These are phyloP conservation scores for Terfezia boudieri DNA, from an alignment of 495 filamentous ascomycete genomes.

Conservation along the genomic window DNA sequence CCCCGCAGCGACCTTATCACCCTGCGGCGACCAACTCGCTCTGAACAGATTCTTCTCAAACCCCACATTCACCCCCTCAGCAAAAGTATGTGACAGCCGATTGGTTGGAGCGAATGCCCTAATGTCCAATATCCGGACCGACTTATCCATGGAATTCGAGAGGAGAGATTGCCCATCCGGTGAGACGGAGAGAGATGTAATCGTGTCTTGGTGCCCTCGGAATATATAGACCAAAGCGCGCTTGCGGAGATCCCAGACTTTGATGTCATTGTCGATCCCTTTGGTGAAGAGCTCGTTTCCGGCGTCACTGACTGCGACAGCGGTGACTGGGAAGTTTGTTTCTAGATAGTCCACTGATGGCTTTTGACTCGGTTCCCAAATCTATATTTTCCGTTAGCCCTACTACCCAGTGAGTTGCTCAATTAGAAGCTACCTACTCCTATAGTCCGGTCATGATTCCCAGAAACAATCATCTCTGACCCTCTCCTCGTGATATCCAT, in stretches of 20 bases:
- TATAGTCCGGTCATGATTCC: constrained; percentile 78
- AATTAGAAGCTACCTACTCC: constrained; percentile 26
- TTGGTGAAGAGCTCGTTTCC: constrained; percentile 92
- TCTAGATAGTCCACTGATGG: constrained; percentile 67
- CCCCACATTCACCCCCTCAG: constrained; percentile 62
- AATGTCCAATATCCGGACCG: constrained; percentile 89
- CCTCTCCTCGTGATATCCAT: constrained; percentile 72
- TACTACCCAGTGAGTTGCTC: background rate
- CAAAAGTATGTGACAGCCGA: constrained; percentile 55
- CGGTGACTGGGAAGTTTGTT: constrained; percentile 82
- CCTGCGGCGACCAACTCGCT: constrained; percentile 76
- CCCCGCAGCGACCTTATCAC: constrained; percentile 68
- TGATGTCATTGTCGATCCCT: constrained; percentile 91
- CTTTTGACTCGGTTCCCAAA: constrained; percentile 93
- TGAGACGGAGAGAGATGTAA: constrained; percentile 73
- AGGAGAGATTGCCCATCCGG: constrained; percentile 78
- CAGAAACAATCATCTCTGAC: constrained; percentile 70
- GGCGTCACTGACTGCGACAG: constrained; percentile 71
- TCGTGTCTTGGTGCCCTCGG: constrained; percentile 72
- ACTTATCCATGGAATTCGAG: constrained; percentile 83
- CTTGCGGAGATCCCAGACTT: constrained; percentile 80
- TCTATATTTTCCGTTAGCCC: constrained; percentile 17
- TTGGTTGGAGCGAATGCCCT: constrained; percentile 79
- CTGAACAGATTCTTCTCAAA: constrained; percentile 80
- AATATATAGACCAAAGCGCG: constrained; percentile 69